Evolutionary conservation across 31 red algal species (phyloP).

Genomic region (Bonnemaisonia californica): DNA sequence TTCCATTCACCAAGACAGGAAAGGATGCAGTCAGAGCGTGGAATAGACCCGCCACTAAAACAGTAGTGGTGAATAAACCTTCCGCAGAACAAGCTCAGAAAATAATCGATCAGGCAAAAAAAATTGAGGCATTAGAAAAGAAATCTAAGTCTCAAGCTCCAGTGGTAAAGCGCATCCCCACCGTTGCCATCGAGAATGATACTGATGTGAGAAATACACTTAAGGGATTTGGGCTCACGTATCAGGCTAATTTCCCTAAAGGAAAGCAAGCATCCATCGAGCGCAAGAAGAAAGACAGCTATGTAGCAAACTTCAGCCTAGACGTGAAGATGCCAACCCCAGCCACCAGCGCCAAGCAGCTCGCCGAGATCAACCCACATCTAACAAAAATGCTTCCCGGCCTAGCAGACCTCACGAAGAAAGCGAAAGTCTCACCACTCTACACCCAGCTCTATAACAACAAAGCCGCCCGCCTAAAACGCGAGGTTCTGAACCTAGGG

Average conservation of each 20-base stretch:
- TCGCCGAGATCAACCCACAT: conserved; percentile 7
- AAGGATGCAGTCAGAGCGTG: too few relatives aligned
- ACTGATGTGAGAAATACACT: background rate
- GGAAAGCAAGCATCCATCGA: background rate
- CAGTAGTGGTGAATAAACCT: too few relatives aligned
- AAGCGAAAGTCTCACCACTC: background rate
- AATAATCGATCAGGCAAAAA: too few relatives aligned
- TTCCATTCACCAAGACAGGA: too few relatives aligned
- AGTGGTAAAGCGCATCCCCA: background rate
- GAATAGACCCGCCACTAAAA: too few relatives aligned
- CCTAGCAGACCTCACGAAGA: background rate
- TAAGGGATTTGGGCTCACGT: background rate
- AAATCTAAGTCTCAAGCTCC: too few relatives aligned
- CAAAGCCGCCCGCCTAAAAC: background rate
- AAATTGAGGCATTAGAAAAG: too few relatives aligned
- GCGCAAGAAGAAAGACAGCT: background rate
- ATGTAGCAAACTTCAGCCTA: background rate
- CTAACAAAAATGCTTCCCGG: conserved; percentile 25
- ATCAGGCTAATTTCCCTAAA: background rate
- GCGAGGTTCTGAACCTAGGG: background rate
- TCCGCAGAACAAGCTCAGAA: too few relatives aligned
- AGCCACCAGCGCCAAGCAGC: background rate
- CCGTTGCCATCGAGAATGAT: background rate
- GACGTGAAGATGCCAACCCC: conserved; percentile 8
- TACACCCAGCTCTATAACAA: conserved; percentile 9